These are phyloP conservation scores for Coccinonectria pachysandricola DNA, from an alignment of 2,329 filamentous ascomycete species.

Conservation along the genomic window DNA sequence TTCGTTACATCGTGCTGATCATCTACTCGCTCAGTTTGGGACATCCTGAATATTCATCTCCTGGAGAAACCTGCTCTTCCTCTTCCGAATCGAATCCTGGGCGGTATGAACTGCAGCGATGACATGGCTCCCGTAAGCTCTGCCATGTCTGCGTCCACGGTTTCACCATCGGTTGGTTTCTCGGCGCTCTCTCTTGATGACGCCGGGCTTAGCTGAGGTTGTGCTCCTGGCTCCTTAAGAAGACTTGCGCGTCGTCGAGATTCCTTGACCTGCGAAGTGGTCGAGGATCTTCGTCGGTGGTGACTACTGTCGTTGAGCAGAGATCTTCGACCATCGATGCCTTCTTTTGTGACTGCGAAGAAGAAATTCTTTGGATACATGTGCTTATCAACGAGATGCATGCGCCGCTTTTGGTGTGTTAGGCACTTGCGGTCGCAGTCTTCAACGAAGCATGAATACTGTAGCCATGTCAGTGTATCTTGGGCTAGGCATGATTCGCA, in stretches of 20 bases:
- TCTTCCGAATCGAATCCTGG: slow-evolving; percentile 55
- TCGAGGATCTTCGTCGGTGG: slow-evolving; percentile 38
- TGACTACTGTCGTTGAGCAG: slow-evolving; percentile 55
- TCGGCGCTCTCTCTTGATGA: slow-evolving; percentile 5
- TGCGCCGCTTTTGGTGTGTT: slow-evolving; percentile 70
- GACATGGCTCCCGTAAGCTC: slow-evolving; percentile 59
- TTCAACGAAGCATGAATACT: slow-evolving; percentile 87
- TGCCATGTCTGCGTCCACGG: slow-evolving; percentile 46
- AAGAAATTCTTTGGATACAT: slow-evolving; percentile 83
- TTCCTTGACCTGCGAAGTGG: slow-evolving; percentile 24
- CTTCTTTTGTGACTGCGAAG: slow-evolving; percentile 75
- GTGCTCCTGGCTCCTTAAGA: slow-evolving; percentile 14
- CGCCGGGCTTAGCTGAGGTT: slow-evolving; percentile 5
- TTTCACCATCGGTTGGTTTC: slow-evolving; percentile 13
- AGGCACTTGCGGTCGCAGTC: slow-evolving; percentile 77
- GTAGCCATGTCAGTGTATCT: slow-evolving; percentile 7
- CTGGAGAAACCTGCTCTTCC: slow-evolving; percentile 44
- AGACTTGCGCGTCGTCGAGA: slow-evolving; percentile 24
- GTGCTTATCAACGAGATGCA: slow-evolving; percentile 92
- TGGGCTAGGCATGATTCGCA: too few relatives aligned
- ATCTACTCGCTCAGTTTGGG: slow-evolving; percentile 15
- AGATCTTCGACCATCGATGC: slow-evolving; percentile 76
- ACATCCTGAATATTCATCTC: slow-evolving; percentile 22
- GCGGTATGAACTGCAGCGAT: slow-evolving; percentile 59
- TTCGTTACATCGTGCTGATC: slow-evolving; percentile 25